Conservation (phyloP, 305 asterid genomes). For the Stenogyne calaminthoides region DNA sequence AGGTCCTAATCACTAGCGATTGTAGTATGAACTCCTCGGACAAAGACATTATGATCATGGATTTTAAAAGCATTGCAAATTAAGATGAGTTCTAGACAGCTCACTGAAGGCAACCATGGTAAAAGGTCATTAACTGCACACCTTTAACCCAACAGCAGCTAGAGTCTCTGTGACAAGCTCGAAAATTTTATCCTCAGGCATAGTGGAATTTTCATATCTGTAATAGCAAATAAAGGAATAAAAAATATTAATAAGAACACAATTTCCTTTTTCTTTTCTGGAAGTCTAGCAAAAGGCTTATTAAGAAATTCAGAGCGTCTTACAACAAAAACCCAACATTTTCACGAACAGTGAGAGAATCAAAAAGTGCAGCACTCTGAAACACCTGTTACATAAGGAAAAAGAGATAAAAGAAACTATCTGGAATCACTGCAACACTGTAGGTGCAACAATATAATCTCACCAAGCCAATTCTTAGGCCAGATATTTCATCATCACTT, state of each 20-base stretch:
- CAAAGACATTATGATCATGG: neutral
- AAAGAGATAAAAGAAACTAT: slow-evolving; percentile 31
- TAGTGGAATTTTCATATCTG: slow-evolving; percentile 91
- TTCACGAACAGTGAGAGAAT: slow-evolving; percentile 97
- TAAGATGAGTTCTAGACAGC: slow-evolving; percentile 3
- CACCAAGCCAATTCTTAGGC: slow-evolving; percentile 98
- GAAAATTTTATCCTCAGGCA: slow-evolving; percentile 83
- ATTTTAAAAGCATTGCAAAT: slow-evolving; percentile 14
- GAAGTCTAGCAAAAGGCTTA: neutral
- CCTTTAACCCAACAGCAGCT: slow-evolving; percentile 99
- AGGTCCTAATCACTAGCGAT: slow-evolving; percentile 4
- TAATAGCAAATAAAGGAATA: slow-evolving; percentile 26
- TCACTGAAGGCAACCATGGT: slow-evolving; percentile 19
- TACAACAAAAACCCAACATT: slow-evolving; percentile 97
- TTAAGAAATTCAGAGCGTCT: slow-evolving; percentile 38
- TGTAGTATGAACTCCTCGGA: neutral
- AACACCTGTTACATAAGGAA: slow-evolving; percentile 68
- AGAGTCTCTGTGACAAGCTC: slow-evolving; percentile 89
- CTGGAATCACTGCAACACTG: slow-evolving; percentile 25
- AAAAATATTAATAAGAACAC: slow-evolving; percentile 16
- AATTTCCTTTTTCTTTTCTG: neutral
- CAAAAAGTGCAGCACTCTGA: slow-evolving; percentile 98
- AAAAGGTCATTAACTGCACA: slow-evolving; percentile 35
- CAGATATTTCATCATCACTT: slow-evolving; percentile 94
- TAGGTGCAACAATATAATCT: slow-evolving; percentile 38